Percentiles rank a stretch among this genome's conserved stretches.
Conservation (phyloP, 805 yeast species). For the Wickerhamiella brachini region DNA sequence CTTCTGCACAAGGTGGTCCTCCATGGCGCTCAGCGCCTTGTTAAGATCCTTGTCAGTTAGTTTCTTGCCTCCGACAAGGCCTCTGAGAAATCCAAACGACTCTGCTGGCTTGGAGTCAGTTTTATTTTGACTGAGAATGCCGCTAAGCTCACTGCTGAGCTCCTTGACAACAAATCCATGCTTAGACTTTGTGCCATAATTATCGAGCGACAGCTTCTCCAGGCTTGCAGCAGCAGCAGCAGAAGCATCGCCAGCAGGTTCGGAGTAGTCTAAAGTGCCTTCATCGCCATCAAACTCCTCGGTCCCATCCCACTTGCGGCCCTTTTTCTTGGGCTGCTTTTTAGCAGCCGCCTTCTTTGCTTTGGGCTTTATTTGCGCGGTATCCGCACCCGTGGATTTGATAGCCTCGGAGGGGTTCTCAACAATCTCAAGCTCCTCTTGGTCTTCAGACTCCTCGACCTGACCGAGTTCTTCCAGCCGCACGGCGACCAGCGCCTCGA, state of each 20-base stretch:
- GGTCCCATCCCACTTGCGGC: constrained; percentile 47
- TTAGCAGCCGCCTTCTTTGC: background rate
- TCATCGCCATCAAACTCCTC: constrained; percentile 34
- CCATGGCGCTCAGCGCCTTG: constrained; percentile 49
- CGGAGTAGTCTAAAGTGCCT: constrained; percentile 43
- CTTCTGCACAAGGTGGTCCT: constrained; percentile 66
- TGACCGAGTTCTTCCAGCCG: constrained; percentile 15
- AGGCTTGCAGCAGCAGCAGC: constrained; percentile 24
- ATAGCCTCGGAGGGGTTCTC: constrained; percentile 1
- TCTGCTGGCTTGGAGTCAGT: constrained; percentile 20
- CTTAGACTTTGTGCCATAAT: constrained; percentile 31
- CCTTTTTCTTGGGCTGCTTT: constrained; percentile 10
- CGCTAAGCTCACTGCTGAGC: constrained; percentile 38
- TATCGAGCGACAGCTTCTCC: constrained; percentile 12
- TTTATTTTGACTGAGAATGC: constrained; percentile 22
- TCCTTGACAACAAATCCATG: constrained; percentile 56
- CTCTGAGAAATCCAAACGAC: constrained; percentile 46
- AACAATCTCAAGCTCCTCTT: background rate
- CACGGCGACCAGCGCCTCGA: constrained; percentile 22
- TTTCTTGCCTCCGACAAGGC: constrained; percentile 55
- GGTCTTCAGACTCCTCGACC: background rate
- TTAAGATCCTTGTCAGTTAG: constrained; percentile 50
- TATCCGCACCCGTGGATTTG: background rate
- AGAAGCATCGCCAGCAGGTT: constrained; percentile 11
- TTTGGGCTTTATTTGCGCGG: background rate